Evolutionary conservation across 1,284 basidiomycete species (phyloP), one percentile per base, ranked within the genome.

Genomic region (Trichosporon inkin): DNA sequence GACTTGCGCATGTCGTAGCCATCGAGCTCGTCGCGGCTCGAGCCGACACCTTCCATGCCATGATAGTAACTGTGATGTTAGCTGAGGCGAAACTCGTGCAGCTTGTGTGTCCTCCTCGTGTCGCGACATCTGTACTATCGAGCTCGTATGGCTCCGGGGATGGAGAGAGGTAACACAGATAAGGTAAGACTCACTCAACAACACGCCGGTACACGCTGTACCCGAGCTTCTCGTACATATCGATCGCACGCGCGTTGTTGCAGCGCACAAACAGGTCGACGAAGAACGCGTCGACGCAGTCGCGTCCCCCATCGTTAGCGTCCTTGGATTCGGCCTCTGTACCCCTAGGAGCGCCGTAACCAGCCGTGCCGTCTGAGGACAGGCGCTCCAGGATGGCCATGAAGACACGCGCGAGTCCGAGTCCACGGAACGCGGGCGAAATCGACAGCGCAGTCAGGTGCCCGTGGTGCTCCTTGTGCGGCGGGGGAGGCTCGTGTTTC

Each of bases 1-100:
- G 73, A 74, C 62, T 79, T 79, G 37, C 77, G 68, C 77, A 78
- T 78, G 62, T 78, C 75, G 47, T 73, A 77, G 3, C 77, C 77
- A 63, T 79, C 77, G 34, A 76, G 58, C 54, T 78, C 76, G 57
- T 79, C 77, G 47, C 72, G 63, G 13, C 67, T 72, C 2, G 72
- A 71, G 10, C 71, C 71, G n/a, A 72, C 66, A 16, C 74, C 72
- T 57, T 76, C 74, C 76, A 79, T 79, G 1, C 75, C 75, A 39
- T 71, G 65, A 64, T 79, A 79, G 61, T 79, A 79, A 56, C 77
- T 78, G 62, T 8, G 14, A 24, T 38, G 44, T 49, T 1, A 49
- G 44, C 36, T 28, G 22, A 49, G 28, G 35, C 3, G 17, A 40
- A 19, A 47, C 13, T 10, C 19, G 14, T 8, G 16, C 16, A 34